Base-by-base conservation (phyloP, 805 yeast genomes). In the Hanseniaspora hatyaiensis region DNA sequence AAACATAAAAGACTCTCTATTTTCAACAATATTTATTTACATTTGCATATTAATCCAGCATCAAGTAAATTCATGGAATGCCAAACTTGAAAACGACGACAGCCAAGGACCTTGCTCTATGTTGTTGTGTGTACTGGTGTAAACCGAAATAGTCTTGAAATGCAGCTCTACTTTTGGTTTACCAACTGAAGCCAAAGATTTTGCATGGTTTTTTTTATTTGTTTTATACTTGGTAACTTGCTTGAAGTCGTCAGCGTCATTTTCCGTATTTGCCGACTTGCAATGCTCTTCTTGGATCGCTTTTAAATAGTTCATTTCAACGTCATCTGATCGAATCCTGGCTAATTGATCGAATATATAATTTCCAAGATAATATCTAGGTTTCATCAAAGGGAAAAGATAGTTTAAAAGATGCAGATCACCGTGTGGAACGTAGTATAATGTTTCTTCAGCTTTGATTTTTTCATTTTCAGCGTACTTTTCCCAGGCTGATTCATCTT, bases 371-470 rank as follows among this genome's bases (percentile, higher is more conserved):
- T 45, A 45, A n/a, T 23, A 37, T 12, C 22, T 37, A 4, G 49
- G 49, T n/a, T 45, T 45, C n/a, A 30, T 3, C 9, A 45, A 19
- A 6, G 49, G 49, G 5, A 45, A 43, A 1, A 77, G 52, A 1
- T 22, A n/a, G 34, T 75, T 70, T 1, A 80, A 73, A 15, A 77
- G 55, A 15, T 60, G 66, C 33, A 80, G 60, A 1, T 86, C 84
- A 0, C 88, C 89, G 63, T 83, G 94, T 0, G 94, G 94, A 40
- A 83, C 66, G 56, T 75, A 82, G 58, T 66, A 80, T 2, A 83
- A 60, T 0, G 69, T 64, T 1, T 51, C 30, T 1, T 40, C 16
- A 0, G 52, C n/a, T n/a, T n/a, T 36, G 8, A 47, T 43, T 15
- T 15, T 24, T 18, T 44, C 15, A 28, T 32, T 40, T 13, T 47